These are phyloP conservation scores for Cryptococcus jaspeensis DNA, from an alignment of 1,284 basidiomycete genomes.

Conservation along the genomic window DNA sequence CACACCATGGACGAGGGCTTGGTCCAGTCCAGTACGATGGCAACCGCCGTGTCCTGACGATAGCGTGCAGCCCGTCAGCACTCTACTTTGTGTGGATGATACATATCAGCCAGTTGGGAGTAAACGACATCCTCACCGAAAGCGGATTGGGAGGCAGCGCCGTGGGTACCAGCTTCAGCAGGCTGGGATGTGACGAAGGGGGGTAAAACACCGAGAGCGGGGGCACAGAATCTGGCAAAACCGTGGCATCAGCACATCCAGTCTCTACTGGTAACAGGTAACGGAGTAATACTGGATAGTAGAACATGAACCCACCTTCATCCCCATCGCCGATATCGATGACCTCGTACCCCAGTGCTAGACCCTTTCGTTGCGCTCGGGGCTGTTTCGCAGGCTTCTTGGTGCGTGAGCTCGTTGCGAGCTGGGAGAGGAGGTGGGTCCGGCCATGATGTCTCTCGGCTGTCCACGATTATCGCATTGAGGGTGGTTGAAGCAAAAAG, in stretches of 20 bases:
- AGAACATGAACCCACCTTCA: constrained; percentile 79
- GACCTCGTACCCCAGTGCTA: constrained; percentile 85
- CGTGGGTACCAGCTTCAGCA: constrained; percentile 75
- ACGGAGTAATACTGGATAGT: no score
- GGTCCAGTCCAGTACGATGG: constrained; percentile 95
- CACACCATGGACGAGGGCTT: constrained; percentile 76
- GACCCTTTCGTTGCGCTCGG: constrained; percentile 55
- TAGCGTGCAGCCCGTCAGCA: constrained; percentile 43
- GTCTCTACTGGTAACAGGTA: neutral
- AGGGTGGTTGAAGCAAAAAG: neutral
- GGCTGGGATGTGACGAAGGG: constrained; percentile 70
- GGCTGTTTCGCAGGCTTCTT: constrained; percentile 40
- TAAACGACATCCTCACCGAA: constrained; percentile 26
- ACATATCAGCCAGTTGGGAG: neutral
- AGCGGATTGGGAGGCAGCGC: constrained; percentile 65
- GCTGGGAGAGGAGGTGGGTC: constrained; percentile 17
- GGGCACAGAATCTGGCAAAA: constrained; percentile 68
- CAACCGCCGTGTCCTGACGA: constrained; percentile 72
- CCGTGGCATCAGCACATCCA: neutral
- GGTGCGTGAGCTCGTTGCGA: constrained; percentile 3
- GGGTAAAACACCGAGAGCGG: constrained; percentile 85
- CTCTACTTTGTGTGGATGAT: neutral
- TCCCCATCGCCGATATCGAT: constrained; percentile 80
- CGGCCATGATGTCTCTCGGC: constrained; percentile 54
- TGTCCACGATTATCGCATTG: constrained; percentile 70